These are phyloP conservation scores for Amanita jacksonii DNA, from an alignment of 768 basidiomycete species.

Conservation along the genomic window DNA sequence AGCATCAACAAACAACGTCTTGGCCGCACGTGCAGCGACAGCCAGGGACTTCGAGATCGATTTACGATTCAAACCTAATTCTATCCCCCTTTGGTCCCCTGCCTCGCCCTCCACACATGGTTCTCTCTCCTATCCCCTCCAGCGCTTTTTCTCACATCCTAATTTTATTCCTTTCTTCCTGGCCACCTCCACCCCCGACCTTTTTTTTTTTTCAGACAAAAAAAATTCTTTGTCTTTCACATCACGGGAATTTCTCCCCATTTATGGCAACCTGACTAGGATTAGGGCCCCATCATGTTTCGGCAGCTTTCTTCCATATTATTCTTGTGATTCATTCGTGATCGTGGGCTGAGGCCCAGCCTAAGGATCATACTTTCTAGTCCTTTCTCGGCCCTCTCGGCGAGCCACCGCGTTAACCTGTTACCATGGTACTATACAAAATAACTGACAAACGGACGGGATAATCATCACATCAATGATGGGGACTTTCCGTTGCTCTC, in stretches of 20 bases:
- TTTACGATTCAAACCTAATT: conserved; percentile 22
- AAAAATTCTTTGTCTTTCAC: background rate
- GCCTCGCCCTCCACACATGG: conserved; percentile 8
- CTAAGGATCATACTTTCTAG: no score
- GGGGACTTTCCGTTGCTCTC: no score
- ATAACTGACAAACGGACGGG: no score
- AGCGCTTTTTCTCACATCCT: background rate
- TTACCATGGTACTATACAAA: no score
- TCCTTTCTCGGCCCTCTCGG: no score
- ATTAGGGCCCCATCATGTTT: conserved; percentile 4
- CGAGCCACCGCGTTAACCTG: no score
- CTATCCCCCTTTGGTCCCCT: conserved; percentile 26
- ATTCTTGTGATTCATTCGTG: background rate
- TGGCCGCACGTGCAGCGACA: conserved; percentile 34
- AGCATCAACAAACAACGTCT: conserved; percentile 42
- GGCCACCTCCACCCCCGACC: conserved; percentile 2
- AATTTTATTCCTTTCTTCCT: no score
- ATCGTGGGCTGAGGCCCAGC: no score
- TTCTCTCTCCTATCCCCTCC: background rate
- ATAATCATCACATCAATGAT: no score
- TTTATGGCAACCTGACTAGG: background rate
- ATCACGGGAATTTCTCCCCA: background rate
- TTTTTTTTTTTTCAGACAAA: background rate
- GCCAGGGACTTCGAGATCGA: conserved; percentile 19
- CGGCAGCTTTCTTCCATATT: conserved; percentile 1